Percentiles rank a stretch among this genome's conserved stretches.
Conservation (phyloP, 352 stramenopile genomes). For the Pythium brachiatum region DNA sequence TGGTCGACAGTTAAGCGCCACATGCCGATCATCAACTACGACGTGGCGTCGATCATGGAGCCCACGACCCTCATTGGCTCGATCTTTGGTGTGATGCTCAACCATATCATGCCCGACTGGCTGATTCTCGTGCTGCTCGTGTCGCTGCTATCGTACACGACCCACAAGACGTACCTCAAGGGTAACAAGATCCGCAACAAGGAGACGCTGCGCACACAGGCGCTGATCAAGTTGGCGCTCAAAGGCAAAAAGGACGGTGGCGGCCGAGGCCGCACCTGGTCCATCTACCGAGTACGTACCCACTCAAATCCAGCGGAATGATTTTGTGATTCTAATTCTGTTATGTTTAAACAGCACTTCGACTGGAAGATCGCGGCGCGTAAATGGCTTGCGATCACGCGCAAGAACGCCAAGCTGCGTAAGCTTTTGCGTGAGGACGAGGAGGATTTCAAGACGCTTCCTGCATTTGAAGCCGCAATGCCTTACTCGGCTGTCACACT, state of each 20-base stretch:
- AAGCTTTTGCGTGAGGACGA: conserved; percentile 47
- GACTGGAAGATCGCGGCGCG: conserved; percentile 55
- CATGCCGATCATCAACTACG: conserved; percentile 96
- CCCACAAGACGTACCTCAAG: conserved; percentile 72
- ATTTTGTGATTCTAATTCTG: neutral
- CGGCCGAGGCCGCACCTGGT: conserved; percentile 51
- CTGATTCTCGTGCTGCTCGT: conserved; percentile 77
- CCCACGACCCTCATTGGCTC: conserved; percentile 84
- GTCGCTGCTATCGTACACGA: conserved; percentile 70
- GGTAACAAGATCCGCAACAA: conserved; percentile 65
- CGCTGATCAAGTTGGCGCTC: conserved; percentile 48
- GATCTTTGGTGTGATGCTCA: conserved; percentile 84
- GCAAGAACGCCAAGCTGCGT: conserved; percentile 50
- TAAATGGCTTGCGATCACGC: conserved; percentile 63
- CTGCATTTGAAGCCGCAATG: conserved; percentile 29
- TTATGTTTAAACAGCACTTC: conserved; percentile 42
- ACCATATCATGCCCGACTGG: conserved; percentile 82
- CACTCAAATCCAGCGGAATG: neutral
- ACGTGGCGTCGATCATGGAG: conserved; percentile 99
- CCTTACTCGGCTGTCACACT: conserved; percentile 21
- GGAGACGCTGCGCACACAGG: conserved; percentile 43
- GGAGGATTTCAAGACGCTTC: conserved; percentile 62
- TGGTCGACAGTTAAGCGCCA: conserved; percentile 59
- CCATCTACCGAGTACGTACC: conserved; percentile 54
- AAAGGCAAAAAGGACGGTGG: conserved; percentile 44